These are phyloP conservation scores for Fraxinus greggii DNA, from an alignment of 305 asterid species.

Conservation along the genomic window DNA sequence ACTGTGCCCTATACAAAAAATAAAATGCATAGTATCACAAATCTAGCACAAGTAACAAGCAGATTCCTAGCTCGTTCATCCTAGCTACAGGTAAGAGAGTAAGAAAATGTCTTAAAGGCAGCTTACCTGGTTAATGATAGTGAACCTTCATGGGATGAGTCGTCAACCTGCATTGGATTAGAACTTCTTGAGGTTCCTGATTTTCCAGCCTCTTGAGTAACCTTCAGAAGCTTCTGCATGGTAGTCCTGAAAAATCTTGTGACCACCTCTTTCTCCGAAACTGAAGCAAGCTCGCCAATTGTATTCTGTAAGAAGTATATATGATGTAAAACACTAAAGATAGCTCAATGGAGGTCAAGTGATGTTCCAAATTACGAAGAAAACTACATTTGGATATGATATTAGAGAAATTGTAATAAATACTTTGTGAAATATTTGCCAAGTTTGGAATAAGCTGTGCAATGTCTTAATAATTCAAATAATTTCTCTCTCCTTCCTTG, in stretches of 20 bases:
- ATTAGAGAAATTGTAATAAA: not conserved
- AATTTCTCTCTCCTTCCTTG: not conserved
- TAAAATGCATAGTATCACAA: slow-evolving; percentile 15
- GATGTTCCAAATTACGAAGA: not conserved
- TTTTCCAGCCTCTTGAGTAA: slow-evolving; percentile 51
- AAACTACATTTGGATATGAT: not conserved
- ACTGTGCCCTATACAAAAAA: slow-evolving; percentile 60
- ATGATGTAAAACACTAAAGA: slow-evolving; percentile 16
- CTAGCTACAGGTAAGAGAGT: not conserved
- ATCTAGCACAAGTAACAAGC: not conserved
- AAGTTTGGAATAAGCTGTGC: not conserved
- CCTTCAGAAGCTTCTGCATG: slow-evolving; percentile 69
- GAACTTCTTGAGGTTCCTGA: slow-evolving; percentile 39
- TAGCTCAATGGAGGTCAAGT: not conserved
- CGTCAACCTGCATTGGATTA: slow-evolving; percentile 70
- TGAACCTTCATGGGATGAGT: slow-evolving; percentile 43
- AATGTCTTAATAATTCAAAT: not conserved
- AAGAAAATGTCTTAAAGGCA: slow-evolving; percentile 11
- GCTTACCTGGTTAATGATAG: slow-evolving; percentile 53
- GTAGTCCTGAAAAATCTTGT: slow-evolving; percentile 46
- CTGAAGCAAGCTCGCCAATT: slow-evolving; percentile 75
- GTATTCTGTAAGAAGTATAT: slow-evolving; percentile 48
- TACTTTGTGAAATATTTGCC: not conserved
- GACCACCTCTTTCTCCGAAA: slow-evolving; percentile 62
- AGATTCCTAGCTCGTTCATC: slow-evolving; percentile 16